Percentiles rank a stretch among this genome's conserved stretches.
These are phyloP conservation scores for Hymenoscyphus occultus DNA, from an alignment of 2,329 filamentous ascomycete species.

Conservation along the genomic window DNA sequence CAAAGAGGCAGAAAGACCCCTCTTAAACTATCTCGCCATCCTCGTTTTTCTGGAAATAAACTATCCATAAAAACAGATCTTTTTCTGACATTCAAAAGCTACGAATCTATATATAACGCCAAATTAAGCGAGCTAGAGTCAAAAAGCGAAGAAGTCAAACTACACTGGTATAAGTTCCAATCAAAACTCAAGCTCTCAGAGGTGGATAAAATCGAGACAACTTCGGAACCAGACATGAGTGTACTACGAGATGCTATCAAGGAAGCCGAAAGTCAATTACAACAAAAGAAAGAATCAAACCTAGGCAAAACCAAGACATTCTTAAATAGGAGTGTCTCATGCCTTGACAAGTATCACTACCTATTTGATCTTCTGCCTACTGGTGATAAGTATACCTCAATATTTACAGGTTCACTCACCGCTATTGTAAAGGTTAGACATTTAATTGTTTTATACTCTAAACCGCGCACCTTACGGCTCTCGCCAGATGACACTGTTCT, in stretches of 20 bases:
- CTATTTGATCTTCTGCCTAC: conserved; percentile 1
- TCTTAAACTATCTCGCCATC: too few species aligned
- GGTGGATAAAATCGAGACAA: background rate
- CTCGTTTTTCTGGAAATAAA: too few species aligned
- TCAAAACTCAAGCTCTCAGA: background rate
- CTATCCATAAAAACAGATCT: background rate
- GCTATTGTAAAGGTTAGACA: background rate
- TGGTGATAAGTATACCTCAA: background rate
- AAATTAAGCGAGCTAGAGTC: background rate
- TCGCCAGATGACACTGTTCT: too few species aligned
- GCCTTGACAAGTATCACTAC: background rate
- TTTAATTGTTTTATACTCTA: background rate
- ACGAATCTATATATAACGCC: background rate
- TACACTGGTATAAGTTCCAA: background rate
- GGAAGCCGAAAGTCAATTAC: background rate
- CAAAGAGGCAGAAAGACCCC: too few species aligned
- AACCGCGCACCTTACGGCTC: too few species aligned
- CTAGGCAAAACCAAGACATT: background rate
- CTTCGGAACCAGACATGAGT: background rate
- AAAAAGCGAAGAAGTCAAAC: background rate
- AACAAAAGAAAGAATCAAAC: background rate
- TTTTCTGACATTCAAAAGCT: background rate
- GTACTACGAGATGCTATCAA: background rate
- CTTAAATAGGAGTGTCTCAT: background rate
- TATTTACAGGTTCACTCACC: background rate